These are phyloP conservation scores for Phytophthora aleatoria DNA, from an alignment of 352 stramenopile species.

Conservation along the genomic window DNA sequence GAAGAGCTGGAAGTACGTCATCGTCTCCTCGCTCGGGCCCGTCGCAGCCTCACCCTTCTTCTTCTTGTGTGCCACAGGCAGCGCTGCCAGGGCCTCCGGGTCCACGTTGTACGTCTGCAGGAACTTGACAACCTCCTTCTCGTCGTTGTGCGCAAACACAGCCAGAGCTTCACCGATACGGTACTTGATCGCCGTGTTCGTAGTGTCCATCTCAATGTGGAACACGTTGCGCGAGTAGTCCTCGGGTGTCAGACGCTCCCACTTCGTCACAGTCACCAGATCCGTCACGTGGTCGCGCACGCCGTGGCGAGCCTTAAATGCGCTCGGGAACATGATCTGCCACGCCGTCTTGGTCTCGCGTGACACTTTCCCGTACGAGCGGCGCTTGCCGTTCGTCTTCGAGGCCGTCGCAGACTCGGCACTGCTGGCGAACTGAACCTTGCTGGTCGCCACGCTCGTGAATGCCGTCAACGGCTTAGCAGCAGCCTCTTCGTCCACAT, in stretches of 20 bases:
- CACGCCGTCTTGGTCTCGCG: slow-evolving; percentile 67
- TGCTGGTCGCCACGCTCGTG: slow-evolving; percentile 51
- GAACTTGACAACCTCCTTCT: slow-evolving; percentile 76
- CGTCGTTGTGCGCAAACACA: slow-evolving; percentile 86
- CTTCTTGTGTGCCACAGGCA: slow-evolving; percentile 64
- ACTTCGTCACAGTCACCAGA: slow-evolving; percentile 77
- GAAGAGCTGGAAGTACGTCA: slow-evolving; percentile 85
- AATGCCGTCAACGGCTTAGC: slow-evolving; percentile 30
- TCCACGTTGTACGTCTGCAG: slow-evolving; percentile 69
- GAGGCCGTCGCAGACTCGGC: slow-evolving; percentile 21
- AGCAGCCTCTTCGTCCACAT: slow-evolving; percentile 23
- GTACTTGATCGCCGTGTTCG: slow-evolving; percentile 82
- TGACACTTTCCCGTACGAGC: slow-evolving; percentile 44
- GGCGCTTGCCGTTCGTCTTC: slow-evolving; percentile 44
- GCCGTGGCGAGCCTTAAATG: slow-evolving; percentile 52
- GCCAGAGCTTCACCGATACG: slow-evolving; percentile 83
- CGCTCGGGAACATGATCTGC: slow-evolving; percentile 69
- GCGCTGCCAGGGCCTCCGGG: slow-evolving; percentile 65
- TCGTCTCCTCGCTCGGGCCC: slow-evolving; percentile 54
- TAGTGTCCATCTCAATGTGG: slow-evolving; percentile 88
- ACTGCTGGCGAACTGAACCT: slow-evolving; percentile 41
- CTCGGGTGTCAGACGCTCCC: slow-evolving; percentile 73
- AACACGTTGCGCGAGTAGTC: slow-evolving; percentile 90
- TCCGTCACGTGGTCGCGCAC: slow-evolving; percentile 76
- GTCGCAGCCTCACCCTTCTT: slow-evolving; percentile 46